Evolutionary conservation across 192 early-diverging fungal genomes (phyloP).

Genomic region (Gamsiella multidivaricata): DNA sequence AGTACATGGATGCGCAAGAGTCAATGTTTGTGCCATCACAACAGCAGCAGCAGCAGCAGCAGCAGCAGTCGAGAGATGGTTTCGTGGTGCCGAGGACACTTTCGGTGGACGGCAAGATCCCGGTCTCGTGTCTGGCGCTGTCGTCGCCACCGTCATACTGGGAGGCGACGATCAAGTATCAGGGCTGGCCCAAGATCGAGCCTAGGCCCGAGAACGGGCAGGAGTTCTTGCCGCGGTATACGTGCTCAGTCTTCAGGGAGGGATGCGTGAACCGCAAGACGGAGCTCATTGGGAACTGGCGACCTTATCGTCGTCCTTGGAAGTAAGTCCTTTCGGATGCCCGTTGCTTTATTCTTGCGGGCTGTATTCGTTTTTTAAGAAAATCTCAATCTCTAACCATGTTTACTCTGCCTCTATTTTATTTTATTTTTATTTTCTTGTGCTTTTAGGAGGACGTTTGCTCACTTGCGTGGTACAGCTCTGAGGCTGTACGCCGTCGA

Average conservation of each 20-base stretch:
- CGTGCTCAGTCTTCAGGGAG: constrained; percentile 58
- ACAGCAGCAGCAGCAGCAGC: too few relatives aligned
- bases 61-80: constrained; percentile 1
- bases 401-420: not conserved
- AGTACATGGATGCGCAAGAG: not conserved
- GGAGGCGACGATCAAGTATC: constrained; percentile 49
- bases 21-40: not conserved
- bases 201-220: constrained; percentile 56
- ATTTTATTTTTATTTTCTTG: not conserved
- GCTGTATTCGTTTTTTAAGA: not conserved
- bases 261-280: constrained; percentile 57
- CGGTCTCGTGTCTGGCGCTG: constrained; percentile 35
- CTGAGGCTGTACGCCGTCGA: constrained; percentile 54
- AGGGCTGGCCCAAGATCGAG: constrained; percentile 37
- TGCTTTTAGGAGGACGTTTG: constrained; percentile 52
- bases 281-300: constrained; percentile 51
- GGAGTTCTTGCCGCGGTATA: constrained; percentile 59
- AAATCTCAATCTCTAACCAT: not conserved
- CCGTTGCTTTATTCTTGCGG: not conserved
- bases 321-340: constrained; percentile 32
- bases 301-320: constrained; percentile 60
- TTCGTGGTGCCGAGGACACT: not conserved
- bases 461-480: constrained; percentile 56
- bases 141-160: constrained; percentile 45
- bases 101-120: constrained; percentile 19